A percentile compares a stretch with the other conserved stretches of the same genome.
phyloP scores from a whole-genome alignment of 129 eudicot genomes.

The Tanacetum coccineum region DNA sequence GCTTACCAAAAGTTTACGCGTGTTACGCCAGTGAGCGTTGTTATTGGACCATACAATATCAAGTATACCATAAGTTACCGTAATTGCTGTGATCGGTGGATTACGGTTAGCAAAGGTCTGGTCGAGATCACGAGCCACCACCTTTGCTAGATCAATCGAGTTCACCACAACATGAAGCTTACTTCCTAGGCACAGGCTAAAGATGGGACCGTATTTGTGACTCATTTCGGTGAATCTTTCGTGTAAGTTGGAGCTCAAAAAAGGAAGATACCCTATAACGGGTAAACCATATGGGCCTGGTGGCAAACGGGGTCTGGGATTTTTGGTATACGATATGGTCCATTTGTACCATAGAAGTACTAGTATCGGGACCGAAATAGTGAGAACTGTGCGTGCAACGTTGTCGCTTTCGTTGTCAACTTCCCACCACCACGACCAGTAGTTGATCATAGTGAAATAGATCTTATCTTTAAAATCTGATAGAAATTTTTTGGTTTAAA shows the following conservation, averaged over 20 bases:
- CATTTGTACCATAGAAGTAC: conserved; percentile 13
- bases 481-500: too few species aligned
- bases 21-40: conserved; percentile 21
- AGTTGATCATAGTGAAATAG: conserved; percentile 7
- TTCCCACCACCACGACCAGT: conserved; percentile 36
- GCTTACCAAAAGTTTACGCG: too few species aligned
- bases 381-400: conserved; percentile 20
- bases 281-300: conserved; percentile 43
- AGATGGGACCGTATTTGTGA: conserved; percentile 32
- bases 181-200: conserved; percentile 36
- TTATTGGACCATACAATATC: conserved; percentile 17
- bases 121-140: conserved; percentile 28
- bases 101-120: conserved; percentile 30
- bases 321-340: background rate
- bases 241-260: conserved; percentile 35
- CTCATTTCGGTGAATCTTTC: conserved; percentile 33
- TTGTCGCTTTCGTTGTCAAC: conserved; percentile 15
- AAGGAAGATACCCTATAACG: conserved; percentile 35
- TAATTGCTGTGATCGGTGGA: conserved; percentile 1
- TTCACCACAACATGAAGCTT: conserved; percentile 37
- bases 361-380: conserved; percentile 7
- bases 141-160: conserved; percentile 27
- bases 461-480: background rate
- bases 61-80: background rate
- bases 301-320: conserved; percentile 7